Evolutionary conservation across 129 eudicot species (phyloP), one percentile per base, ranked within the genome.

Genomic region (Flaveria trinervia): DNA sequence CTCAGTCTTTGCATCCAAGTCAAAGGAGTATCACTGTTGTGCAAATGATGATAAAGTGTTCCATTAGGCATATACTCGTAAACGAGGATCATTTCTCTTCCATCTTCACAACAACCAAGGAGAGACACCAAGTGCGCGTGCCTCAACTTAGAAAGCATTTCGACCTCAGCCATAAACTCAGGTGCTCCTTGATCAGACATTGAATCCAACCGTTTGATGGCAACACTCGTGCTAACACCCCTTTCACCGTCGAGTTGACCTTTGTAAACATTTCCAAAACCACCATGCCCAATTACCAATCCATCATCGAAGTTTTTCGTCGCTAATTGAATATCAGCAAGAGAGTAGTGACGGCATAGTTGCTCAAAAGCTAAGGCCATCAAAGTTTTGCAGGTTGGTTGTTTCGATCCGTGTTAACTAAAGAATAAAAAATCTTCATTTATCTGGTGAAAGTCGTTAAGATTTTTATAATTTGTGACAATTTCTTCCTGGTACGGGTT

Each of bases 211-310:
- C 73, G 28, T 57, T 79, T 79, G 61, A 79, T 64, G 67, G 78
- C 78, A 11, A 79, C 73, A 7, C 48, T 10, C 3, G 28, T 51
- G 55, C 17, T 55, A 3, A n/a, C 0, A 1, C 7, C 5, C 1
- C 16, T 64, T 26, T 60, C 39, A 14, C 36, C 33, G 25, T 41
- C 41, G 4, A 55, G 9, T 25, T 8, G 44, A 46, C 76, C 75
- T 69, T 23, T 26, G 48, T 77, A 79, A 26, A 79, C 78, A 20
- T 71, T 79, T 0, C 77, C 83, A 20, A 71, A 79, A 30, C 78
- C 73, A 17, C 83, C 78, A 2, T 6, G 6, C 11, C 83, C 83
- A 8, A 79, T 3, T 5, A 71, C 72, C 77, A 71, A 48, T 20
- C 28, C 2, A 1, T 60, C 77, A 23, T 48, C 30, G 3, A 79